Evolutionary conservation across 2,329 filamentous ascomycete species (phyloP), one percentile per base, ranked within the genome.

Genomic region (Colletotrichum falcatum): DNA sequence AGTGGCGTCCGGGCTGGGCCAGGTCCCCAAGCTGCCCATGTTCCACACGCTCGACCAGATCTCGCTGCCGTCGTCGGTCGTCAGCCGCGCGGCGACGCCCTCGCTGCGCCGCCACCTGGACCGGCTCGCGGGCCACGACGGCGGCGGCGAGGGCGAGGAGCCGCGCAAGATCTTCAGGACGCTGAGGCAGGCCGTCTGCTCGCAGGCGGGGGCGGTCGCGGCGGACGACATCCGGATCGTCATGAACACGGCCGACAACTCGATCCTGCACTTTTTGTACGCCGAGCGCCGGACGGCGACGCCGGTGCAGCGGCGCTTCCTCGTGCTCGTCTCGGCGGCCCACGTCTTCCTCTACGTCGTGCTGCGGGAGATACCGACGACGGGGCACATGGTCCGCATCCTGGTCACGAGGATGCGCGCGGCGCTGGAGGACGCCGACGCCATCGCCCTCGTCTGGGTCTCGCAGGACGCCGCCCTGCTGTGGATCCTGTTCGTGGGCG

Each of bases 1-100:
- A 35, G 72, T 73, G n/a, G 72, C 72, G 8, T 71, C 72, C 16
- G 72, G 71, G 16, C 56, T 73, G n/a, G 72, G 72, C 1, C 56
- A 66, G 23, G 58, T 73, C 2, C 71, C 72, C 37, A 61, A 61
- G 35, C 66, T 73, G n/a, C 71, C 72, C 51, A 64, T 67, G 56
- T 73, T 73, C 49, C 72, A 73, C 39, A 73, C 72, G 0, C 61
- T 73, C 33, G 71, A 71, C 42, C 64, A 73, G 67, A 64, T 73
- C 28, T 58, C 62, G 7, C 71, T 73, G 23, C 66, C 72, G 5
- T 44, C 48, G 4, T 53, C 54, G 14, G 65, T 73, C 35, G 35
- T 64, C 37, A 44, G 14, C 23, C 64, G 65, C 33, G 71, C 72
- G 11, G 53, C 48, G 53, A 48, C 54, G 35, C 66, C 72, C 23